Percentiles rank a stretch among this genome's conserved stretches.
phyloP scores from a whole-genome alignment of 495 filamentous ascomycete species.

The Penicillium coprophilum region DNA sequence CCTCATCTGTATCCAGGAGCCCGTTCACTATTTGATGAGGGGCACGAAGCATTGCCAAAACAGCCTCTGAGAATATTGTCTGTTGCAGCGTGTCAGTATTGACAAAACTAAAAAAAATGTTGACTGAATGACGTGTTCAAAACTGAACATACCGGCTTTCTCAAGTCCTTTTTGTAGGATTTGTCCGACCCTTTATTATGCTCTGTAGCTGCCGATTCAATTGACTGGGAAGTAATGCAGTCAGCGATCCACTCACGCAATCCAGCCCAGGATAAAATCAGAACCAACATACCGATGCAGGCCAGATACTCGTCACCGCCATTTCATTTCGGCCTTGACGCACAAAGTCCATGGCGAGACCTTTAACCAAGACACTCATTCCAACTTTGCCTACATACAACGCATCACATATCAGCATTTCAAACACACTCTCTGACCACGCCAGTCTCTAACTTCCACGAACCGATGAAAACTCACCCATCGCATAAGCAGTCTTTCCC shows the following conservation, averaged over 20 bases:
- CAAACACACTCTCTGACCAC: neutral
- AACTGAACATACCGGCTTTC: constrained; percentile 54
- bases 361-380: constrained; percentile 80
- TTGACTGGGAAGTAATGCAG: constrained; percentile 42
- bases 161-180: constrained; percentile 51
- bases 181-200: constrained; percentile 38
- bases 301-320: constrained; percentile 83
- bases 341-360: constrained; percentile 79
- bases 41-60: constrained; percentile 69
- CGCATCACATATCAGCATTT: constrained; percentile 1
- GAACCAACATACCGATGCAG: constrained; percentile 57
- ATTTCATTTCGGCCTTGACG: constrained; percentile 63
- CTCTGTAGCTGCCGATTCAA: constrained; percentile 72
- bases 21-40: constrained; percentile 66
- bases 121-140: neutral
- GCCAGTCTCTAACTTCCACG: neutral
- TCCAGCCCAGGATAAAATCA: neutral
- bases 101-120: neutral
- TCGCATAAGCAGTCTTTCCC: constrained; percentile 84
- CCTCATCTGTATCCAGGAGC: constrained; percentile 72
- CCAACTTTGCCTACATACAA: constrained; percentile 60
- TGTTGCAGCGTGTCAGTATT: constrained; percentile 12
- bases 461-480: constrained; percentile 49
- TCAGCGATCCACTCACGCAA: constrained; percentile 11
- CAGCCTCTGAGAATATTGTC: constrained; percentile 77